A percentile compares a stretch with the other conserved stretches of the same genome.
Evolutionary conservation across 495 filamentous ascomycete species (phyloP).

Genomic region (Aspergillus wentii): DNA sequence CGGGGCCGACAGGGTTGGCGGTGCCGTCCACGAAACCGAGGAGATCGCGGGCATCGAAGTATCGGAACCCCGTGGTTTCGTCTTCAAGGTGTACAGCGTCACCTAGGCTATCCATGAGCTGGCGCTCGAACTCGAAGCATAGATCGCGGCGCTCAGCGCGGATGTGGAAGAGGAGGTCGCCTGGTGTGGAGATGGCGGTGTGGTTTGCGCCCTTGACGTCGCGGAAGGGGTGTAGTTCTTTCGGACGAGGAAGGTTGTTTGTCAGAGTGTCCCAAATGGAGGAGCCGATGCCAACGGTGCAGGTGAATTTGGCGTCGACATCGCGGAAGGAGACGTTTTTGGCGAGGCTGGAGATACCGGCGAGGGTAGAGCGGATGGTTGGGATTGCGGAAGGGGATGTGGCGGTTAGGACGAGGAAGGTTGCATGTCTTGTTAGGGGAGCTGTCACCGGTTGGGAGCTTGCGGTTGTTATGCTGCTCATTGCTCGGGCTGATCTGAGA

Average conservation of each 20-base stretch:
- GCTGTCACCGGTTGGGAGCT: slow-evolving; percentile 44
- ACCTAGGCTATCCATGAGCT: slow-evolving; percentile 45
- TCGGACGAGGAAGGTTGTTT: slow-evolving; percentile 35
- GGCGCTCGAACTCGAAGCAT: slow-evolving; percentile 53
- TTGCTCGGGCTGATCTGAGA: not conserved
- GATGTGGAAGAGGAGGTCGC: slow-evolving; percentile 55
- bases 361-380: slow-evolving; percentile 40
- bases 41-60: slow-evolving; percentile 55
- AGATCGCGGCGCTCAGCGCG: slow-evolving; percentile 52
- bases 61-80: slow-evolving; percentile 52
- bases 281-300: slow-evolving; percentile 51
- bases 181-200: slow-evolving; percentile 47
- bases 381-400: slow-evolving; percentile 27
- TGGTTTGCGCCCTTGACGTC: slow-evolving; percentile 39
- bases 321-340: slow-evolving; percentile 55
- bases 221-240: slow-evolving; percentile 49
- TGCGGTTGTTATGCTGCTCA: slow-evolving; percentile 1
- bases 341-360: slow-evolving; percentile 37
- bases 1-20: slow-evolving; percentile 50
- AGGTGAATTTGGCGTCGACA: slow-evolving; percentile 41
- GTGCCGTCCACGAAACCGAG: slow-evolving; percentile 58
- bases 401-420: slow-evolving; percentile 46
- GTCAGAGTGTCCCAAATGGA: slow-evolving; percentile 44
- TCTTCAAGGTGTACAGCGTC: slow-evolving; percentile 42
- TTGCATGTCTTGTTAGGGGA: slow-evolving; percentile 45